A percentile compares a stretch with the other conserved stretches of the same genome.
These are phyloP conservation scores for Colletotrichum truncatum DNA, from an alignment of 2,329 filamentous ascomycete species.

Conservation along the genomic window DNA sequence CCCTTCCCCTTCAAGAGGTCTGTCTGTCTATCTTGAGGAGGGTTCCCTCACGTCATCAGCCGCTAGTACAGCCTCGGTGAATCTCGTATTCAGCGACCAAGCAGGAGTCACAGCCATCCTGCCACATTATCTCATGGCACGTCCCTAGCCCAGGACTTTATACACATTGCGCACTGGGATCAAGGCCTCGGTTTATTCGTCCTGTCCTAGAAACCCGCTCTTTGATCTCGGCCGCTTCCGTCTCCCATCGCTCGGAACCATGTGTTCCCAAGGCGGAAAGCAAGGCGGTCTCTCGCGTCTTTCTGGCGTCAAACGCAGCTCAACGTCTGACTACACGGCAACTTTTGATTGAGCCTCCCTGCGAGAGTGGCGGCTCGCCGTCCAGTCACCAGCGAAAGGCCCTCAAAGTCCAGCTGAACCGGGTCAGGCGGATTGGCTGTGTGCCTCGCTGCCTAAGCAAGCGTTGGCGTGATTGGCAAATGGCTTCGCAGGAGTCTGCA, in stretches of 20 bases:
- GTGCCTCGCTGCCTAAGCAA: slow-evolving; percentile 18
- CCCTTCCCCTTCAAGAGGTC: too few species aligned
- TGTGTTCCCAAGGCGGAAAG: not conserved
- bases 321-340: not conserved
- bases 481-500: not conserved
- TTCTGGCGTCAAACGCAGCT: not conserved
- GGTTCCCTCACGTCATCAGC: not conserved
- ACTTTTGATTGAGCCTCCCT: not conserved
- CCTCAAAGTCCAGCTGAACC: not conserved
- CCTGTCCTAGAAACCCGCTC: not conserved
- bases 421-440: slow-evolving; percentile 2
- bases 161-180: not conserved
- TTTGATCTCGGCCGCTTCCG: not conserved
- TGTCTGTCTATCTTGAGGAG: too few species aligned
- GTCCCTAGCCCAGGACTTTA: not conserved
- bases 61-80: not conserved
- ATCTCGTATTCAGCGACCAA: not conserved
- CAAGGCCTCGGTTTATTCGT: not conserved
- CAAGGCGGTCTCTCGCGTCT: not conserved
- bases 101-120: slow-evolving; percentile 1
- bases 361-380: slow-evolving; percentile 9
- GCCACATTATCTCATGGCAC: slow-evolving; percentile 1
- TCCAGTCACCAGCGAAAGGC: not conserved
- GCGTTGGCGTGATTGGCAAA: not conserved
- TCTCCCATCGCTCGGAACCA: not conserved